phyloP scores from a whole-genome alignment of 106 monocot genomes.

The Dendrobium officinale region DNA sequence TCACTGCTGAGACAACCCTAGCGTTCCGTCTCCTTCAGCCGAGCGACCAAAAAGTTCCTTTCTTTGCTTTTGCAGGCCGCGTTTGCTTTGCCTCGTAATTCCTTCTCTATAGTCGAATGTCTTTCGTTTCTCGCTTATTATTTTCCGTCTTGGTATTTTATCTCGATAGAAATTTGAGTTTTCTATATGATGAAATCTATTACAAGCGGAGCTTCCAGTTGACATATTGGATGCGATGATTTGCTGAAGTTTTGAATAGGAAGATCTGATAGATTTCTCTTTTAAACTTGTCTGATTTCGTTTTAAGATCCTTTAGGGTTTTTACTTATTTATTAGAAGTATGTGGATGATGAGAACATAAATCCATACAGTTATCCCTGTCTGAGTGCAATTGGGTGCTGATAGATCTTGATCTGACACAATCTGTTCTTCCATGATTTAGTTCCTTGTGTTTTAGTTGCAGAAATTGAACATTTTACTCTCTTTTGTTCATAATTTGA shows the following conservation, averaged over 20 bases:
- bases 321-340: not conserved
- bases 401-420: constrained; percentile 5
- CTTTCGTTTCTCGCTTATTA: not conserved
- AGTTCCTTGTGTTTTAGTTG: not conserved
- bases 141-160: not conserved
- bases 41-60: too few relatives aligned
- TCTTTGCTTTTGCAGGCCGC: too few relatives aligned
- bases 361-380: constrained; percentile 8
- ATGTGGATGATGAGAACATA: constrained; percentile 7
- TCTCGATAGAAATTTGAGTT: not conserved
- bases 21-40: too few relatives aligned
- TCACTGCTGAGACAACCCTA: too few relatives aligned
- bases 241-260: constrained; percentile 4
- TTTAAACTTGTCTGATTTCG: not conserved
- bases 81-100: not conserved
- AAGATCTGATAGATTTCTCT: constrained; percentile 10
- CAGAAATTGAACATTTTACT: not conserved
- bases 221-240: not conserved
- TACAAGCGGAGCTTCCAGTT: constrained; percentile 5
- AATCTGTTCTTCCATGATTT: not conserved
- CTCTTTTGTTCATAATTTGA: not conserved
- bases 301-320: not conserved
- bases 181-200: not conserved
- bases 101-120: not conserved
- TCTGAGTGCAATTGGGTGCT: constrained; percentile 7